A percentile compares a stretch with the other conserved stretches of the same genome.
These are phyloP conservation scores for Fagopyrum homotropicum DNA, from an alignment of 148 eudicot genomes.

Conservation along the genomic window DNA sequence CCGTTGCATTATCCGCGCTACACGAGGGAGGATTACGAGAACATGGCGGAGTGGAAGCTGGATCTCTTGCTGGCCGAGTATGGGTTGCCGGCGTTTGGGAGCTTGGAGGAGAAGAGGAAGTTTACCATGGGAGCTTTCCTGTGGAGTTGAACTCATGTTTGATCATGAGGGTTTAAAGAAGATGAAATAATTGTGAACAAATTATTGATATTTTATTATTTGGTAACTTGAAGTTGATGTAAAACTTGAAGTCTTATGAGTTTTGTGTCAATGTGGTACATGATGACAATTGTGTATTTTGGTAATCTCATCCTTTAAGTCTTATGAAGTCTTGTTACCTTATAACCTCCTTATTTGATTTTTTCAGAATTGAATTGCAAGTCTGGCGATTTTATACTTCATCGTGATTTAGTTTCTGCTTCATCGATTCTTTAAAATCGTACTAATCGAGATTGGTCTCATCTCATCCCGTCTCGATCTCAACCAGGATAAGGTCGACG, in stretches of 20 bases:
- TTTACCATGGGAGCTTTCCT: constrained; percentile 31
- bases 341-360: too few species aligned
- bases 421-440: too few species aligned
- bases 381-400: too few species aligned
- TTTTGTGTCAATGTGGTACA: not conserved
- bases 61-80: constrained; percentile 24
- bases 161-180: not conserved
- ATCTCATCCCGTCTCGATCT: too few species aligned
- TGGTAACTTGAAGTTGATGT: not conserved
- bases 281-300: not conserved
- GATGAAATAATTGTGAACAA: not conserved
- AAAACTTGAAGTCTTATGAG: not conserved
- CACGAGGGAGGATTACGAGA: constrained; percentile 20
- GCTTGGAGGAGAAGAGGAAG: constrained; percentile 18
- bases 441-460: too few species aligned
- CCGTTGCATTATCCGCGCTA: constrained; percentile 29
- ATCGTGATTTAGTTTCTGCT: too few species aligned
- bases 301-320: not conserved
- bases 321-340: too few species aligned
- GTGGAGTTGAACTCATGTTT: constrained; percentile 2
- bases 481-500: too few species aligned
- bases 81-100: constrained; percentile 23
- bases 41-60: constrained; percentile 27
- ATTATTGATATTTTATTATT: not conserved
- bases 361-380: too few species aligned